phyloP scores from a whole-genome alignment of 2,329 filamentous ascomycete species.

The Cladosporium austrohemisphaericum region DNA sequence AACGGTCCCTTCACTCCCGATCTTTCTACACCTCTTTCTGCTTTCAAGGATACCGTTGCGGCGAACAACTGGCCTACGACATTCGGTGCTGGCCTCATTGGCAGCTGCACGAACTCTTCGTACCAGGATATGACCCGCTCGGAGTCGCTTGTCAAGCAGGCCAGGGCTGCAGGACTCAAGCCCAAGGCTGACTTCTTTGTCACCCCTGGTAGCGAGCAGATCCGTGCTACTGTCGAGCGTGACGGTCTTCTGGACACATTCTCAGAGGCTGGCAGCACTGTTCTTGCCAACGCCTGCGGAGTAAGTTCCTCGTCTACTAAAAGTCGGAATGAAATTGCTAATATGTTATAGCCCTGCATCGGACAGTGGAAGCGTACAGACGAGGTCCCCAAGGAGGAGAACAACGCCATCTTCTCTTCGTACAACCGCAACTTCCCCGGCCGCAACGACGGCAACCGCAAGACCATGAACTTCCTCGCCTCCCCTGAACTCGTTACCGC shows the following conservation, averaged over 20 bases:
- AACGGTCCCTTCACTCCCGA: conserved; percentile 97
- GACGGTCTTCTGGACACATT: conserved; percentile 86
- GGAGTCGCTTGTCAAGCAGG: conserved; percentile 89
- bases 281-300: conserved; percentile 90
- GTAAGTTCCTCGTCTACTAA: not conserved
- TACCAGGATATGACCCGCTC: conserved; percentile 98
- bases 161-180: conserved; percentile 80
- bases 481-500: conserved; percentile 96
- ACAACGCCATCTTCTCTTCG: conserved; percentile 91
- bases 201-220: conserved; percentile 94
- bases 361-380: conserved; percentile 95
- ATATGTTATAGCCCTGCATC: conserved; percentile 51
- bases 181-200: conserved; percentile 92
- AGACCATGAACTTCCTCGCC: conserved; percentile 98
- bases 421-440: conserved; percentile 99
- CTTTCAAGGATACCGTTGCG: conserved; percentile 80
- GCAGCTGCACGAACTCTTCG: conserved; percentile 97
- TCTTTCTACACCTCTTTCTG: conserved; percentile 84
- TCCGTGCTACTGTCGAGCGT: conserved; percentile 86
- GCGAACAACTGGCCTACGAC: conserved; percentile 86
- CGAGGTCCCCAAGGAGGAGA: conserved; percentile 74
- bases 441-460: conserved; percentile 92
- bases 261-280: conserved; percentile 76
- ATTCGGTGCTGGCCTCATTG: conserved; percentile 89
- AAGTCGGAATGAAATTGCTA: not conserved